Evolutionary conservation across 2,329 filamentous ascomycete genomes (phyloP).

Genomic region (Diplodia scrobiculata): DNA sequence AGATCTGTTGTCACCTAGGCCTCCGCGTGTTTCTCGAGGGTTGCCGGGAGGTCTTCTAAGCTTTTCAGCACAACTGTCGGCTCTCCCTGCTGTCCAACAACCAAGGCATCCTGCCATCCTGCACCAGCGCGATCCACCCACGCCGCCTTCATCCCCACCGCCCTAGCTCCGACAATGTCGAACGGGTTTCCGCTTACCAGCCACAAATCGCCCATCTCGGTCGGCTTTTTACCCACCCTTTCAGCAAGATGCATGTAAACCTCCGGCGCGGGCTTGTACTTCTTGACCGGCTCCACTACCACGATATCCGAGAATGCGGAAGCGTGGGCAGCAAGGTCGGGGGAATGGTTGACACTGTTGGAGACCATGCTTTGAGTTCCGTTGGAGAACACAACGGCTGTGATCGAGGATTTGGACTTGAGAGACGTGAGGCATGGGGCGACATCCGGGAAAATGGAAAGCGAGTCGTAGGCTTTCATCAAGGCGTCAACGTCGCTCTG

Average conservation of each 20-base stretch:
- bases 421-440: conserved; percentile 55
- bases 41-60: conserved; percentile 60
- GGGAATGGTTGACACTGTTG: conserved; percentile 61
- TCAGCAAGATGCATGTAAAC: conserved; percentile 63
- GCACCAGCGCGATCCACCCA: conserved; percentile 66
- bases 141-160: conserved; percentile 62
- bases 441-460: conserved; percentile 68
- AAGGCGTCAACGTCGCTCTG: conserved; percentile 52
- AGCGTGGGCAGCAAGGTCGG: conserved; percentile 54
- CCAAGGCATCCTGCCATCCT: conserved; percentile 67
- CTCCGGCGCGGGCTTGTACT: conserved; percentile 66
- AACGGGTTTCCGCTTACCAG: conserved; percentile 73
- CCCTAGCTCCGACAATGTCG: conserved; percentile 66
- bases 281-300: conserved; percentile 61
- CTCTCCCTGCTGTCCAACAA: conserved; percentile 46
- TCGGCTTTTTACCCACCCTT: conserved; percentile 50
- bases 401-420: conserved; percentile 46
- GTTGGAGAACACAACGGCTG: conserved; percentile 69
- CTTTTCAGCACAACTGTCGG: conserved; percentile 58
- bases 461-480: conserved; percentile 65
- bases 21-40: conserved; percentile 35
- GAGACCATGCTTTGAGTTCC: conserved; percentile 66
- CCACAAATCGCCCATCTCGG: conserved; percentile 60
- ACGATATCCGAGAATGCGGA: conserved; percentile 47
- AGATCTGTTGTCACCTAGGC: background rate